Evolutionary conservation across 257 asterid genomes (phyloP).

Genomic region (Solanum sitiens): DNA sequence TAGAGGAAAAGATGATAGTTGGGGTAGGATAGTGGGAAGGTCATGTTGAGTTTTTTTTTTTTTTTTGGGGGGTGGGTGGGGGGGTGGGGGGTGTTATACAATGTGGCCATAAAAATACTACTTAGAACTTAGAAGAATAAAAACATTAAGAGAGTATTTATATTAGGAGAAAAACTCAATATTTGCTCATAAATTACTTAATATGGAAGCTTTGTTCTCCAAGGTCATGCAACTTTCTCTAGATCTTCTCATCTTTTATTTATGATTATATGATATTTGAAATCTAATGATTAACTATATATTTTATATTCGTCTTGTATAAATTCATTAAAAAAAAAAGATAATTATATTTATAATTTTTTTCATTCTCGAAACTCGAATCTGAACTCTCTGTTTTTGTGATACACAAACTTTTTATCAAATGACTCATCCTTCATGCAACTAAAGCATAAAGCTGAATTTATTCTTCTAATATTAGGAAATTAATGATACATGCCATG

Average conservation of each 20-base stretch:
- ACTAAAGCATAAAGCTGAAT: background rate
- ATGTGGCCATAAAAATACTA: slow-evolving; percentile 18
- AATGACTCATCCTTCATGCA: background rate
- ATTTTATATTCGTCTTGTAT: background rate
- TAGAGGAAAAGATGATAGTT: background rate
- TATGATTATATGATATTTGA: too few relatives aligned
- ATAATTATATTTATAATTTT: background rate
- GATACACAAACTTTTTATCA: background rate
- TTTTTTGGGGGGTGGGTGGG: too few relatives aligned
- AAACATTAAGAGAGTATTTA: background rate
- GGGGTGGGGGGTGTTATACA: background rate
- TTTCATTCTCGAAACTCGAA: background rate
- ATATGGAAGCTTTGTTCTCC: slow-evolving; percentile 31
- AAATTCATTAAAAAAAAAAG: background rate
- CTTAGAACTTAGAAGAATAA: slow-evolving; percentile 1
- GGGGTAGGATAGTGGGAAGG: background rate
- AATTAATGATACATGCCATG: background rate
- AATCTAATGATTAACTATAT: background rate
- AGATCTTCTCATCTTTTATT: background rate
- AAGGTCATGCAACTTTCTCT: slow-evolving; percentile 1
- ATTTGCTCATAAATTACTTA: background rate
- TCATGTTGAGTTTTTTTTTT: too few relatives aligned
- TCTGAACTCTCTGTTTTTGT: background rate
- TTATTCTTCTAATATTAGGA: background rate
- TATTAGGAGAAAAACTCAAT: slow-evolving; percentile 39